Percentiles rank a stretch among this genome's conserved stretches.
These are phyloP conservation scores for Neopestalotiopsis clavispora DNA, from an alignment of 2,329 filamentous ascomycete genomes.

Conservation along the genomic window DNA sequence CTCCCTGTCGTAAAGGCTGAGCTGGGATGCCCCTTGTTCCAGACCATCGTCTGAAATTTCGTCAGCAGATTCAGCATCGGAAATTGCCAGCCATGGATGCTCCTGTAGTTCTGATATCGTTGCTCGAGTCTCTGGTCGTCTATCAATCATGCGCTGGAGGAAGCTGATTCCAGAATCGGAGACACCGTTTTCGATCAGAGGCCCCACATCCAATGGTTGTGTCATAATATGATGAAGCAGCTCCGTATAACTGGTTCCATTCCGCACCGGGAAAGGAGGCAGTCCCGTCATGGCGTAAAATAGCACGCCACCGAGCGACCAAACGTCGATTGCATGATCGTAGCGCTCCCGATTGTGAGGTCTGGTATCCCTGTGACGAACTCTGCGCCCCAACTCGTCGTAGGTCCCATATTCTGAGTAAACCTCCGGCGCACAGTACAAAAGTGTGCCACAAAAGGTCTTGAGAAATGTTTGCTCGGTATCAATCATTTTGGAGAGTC, in stretches of 20 bases:
- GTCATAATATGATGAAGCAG: conserved; percentile 90
- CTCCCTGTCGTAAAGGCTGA: conserved; percentile 62
- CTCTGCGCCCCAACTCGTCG: conserved; percentile 71
- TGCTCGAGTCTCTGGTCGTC: conserved; percentile 78
- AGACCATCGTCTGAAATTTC: conserved; percentile 67
- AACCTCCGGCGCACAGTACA: conserved; percentile 97
- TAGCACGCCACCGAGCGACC: conserved; percentile 92
- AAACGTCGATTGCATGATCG: conserved; percentile 91
- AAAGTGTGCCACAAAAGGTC: conserved; percentile 93
- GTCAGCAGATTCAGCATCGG: conserved; percentile 55
- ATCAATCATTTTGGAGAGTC: conserved; percentile 91
- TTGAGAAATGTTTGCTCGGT: conserved; percentile 90
- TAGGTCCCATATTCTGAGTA: conserved; percentile 76
- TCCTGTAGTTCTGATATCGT: conserved; percentile 71
- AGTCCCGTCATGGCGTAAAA: conserved; percentile 82
- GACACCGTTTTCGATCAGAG: conserved; percentile 63
- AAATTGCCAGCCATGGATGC: conserved; percentile 73
- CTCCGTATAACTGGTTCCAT: conserved; percentile 76
- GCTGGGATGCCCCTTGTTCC: conserved; percentile 64
- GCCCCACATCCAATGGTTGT: conserved; percentile 67
- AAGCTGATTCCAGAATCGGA: conserved; percentile 76
- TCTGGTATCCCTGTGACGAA: conserved; percentile 66
- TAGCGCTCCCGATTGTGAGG: conserved; percentile 67
- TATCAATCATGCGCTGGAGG: conserved; percentile 77
- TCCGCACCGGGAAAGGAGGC: conserved; percentile 81